Evolutionary conservation across 1,139 yeast genomes (phyloP).

Genomic region (Diutina pseudorugosa): DNA sequence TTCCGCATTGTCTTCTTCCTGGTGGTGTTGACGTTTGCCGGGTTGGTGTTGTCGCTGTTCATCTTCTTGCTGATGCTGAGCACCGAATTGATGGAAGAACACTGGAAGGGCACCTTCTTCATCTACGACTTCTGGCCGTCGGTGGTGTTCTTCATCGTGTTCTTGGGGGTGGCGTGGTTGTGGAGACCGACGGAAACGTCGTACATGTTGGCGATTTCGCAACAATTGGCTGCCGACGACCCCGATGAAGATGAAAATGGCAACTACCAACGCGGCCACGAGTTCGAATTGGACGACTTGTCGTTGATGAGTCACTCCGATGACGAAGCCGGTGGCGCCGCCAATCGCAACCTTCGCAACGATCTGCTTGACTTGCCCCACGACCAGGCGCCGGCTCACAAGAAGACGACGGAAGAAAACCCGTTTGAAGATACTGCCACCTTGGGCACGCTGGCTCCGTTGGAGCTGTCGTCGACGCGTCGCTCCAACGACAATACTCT

Average conservation of each 20-base stretch:
- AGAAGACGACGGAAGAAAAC: conserved; percentile 1
- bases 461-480: background rate
- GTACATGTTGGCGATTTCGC: conserved; percentile 87
- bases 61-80: conserved; percentile 64
- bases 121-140: conserved; percentile 93
- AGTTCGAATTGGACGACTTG: conserved; percentile 66
- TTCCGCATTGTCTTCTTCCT: conserved; percentile 68
- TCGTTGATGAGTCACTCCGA: conserved; percentile 47
- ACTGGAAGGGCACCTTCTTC: conserved; percentile 90
- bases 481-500: conserved; percentile 1
- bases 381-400: background rate
- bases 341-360: background rate
- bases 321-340: conserved; percentile 15
- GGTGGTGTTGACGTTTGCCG: conserved; percentile 35
- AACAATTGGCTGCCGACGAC: conserved; percentile 74
- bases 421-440: background rate
- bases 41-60: conserved; percentile 60
- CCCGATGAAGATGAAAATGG: conserved; percentile 22
- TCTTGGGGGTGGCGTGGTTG: conserved; percentile 73
- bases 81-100: conserved; percentile 67
- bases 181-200: conserved; percentile 98
- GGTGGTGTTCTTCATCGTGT: conserved; percentile 72
- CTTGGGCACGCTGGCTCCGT: background rate
- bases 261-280: conserved; percentile 31
- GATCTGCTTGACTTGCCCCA: background rate